Evolutionary conservation across 2,329 filamentous ascomycete genomes (phyloP).

Genomic region (Teratosphaeriaceae sp.): DNA sequence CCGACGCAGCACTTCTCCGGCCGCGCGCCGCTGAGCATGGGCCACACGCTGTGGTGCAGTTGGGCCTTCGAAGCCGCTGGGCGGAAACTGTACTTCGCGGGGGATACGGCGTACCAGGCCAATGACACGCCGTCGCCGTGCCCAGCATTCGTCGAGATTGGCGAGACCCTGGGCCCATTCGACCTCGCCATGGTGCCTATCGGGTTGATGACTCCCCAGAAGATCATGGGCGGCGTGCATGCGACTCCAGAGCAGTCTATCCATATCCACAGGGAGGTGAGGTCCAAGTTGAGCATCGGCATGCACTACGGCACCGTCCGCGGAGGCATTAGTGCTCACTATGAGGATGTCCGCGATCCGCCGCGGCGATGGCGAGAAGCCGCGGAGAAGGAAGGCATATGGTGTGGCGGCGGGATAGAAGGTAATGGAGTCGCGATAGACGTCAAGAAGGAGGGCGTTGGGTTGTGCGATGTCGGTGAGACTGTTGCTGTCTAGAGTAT

Average conservation of each 20-base stretch:
- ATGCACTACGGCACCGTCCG: constrained; percentile 48
- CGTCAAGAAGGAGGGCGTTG: constrained; percentile 31
- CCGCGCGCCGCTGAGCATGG: constrained; percentile 34
- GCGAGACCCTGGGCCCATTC: constrained; percentile 41
- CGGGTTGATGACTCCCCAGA: constrained; percentile 41
- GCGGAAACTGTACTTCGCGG: constrained; percentile 41
- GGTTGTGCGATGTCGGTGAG: constrained; percentile 41
- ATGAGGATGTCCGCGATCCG: constrained; percentile 45
- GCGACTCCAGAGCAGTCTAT: constrained; percentile 43
- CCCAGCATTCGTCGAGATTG: constrained; percentile 44
- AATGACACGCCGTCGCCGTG: constrained; percentile 35
- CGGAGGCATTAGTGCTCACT: constrained; percentile 38
- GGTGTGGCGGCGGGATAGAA: constrained; percentile 26
- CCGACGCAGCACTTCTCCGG: constrained; percentile 45
- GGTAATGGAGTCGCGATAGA: constrained; percentile 24
- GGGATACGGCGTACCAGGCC: constrained; percentile 45
- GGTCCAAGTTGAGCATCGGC: constrained; percentile 41
- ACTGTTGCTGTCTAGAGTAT: constrained; percentile 38
- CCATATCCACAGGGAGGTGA: constrained; percentile 42
- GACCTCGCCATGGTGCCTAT: constrained; percentile 45
- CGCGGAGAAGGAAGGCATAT: constrained; percentile 35
- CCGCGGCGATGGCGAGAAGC: constrained; percentile 38
- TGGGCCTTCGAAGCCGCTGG: constrained; percentile 34
- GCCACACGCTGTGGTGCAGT: constrained; percentile 43
- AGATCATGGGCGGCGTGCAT: constrained; percentile 41